These are phyloP conservation scores for Pseudogymnoascus sp. DNA, from an alignment of 2,329 filamentous ascomycete genomes.

Conservation along the genomic window DNA sequence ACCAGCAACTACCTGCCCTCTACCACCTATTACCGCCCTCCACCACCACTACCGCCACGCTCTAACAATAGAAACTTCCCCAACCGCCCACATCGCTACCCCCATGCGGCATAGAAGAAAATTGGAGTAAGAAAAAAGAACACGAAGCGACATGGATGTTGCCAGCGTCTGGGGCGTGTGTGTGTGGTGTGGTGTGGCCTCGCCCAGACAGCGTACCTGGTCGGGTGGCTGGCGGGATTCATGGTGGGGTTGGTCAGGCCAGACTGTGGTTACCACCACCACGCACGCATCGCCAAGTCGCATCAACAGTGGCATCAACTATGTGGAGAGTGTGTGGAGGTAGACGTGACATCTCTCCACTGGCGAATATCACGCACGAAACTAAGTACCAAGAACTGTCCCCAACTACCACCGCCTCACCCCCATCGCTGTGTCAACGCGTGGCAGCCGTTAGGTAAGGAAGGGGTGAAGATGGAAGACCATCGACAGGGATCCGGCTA, in stretches of 20 bases:
- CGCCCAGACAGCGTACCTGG: not conserved
- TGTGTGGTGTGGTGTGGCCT: not conserved
- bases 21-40: not conserved
- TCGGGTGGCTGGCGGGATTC: constrained; percentile 3
- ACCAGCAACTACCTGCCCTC: not conserved
- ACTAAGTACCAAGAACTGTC: not conserved
- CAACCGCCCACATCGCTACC: not conserved
- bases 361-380: not conserved
- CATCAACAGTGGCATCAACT: too few relatives aligned
- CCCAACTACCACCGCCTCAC: not conserved
- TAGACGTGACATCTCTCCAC: not conserved
- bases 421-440: not conserved
- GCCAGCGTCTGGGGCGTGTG: not conserved
- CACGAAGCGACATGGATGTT: not conserved
- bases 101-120: not conserved
- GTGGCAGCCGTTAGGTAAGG: not conserved
- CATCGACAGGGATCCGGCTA: not conserved
- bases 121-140: not conserved
- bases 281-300: not conserved
- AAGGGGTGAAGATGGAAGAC: too few relatives aligned
- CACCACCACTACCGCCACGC: not conserved
- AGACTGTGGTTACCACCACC: not conserved
- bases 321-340: not conserved
- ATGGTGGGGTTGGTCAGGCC: not conserved
- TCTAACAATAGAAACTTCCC: not conserved